Evolutionary conservation across 139 green algal species (phyloP).

Genomic region (Zygnema cylindricum): DNA sequence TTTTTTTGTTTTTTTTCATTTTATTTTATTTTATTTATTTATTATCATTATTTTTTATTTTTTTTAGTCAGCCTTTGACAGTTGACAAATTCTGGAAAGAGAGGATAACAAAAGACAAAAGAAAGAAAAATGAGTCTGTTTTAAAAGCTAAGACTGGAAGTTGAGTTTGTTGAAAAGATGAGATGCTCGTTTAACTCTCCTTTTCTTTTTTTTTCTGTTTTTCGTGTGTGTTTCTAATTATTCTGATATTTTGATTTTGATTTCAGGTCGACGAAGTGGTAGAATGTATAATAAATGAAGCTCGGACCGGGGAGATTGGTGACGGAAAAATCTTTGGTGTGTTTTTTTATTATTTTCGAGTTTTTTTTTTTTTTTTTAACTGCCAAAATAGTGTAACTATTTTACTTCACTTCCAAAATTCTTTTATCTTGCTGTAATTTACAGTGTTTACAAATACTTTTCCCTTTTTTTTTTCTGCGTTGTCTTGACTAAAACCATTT

Average conservation of each 20-base stretch:
- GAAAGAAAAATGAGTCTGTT: too few relatives aligned
- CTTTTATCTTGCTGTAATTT: conserved; percentile 24
- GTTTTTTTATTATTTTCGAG: neutral
- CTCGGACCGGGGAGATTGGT: conserved; percentile 51
- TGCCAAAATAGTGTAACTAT: neutral
- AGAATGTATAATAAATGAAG: conserved; percentile 51
- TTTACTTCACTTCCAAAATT: too few relatives aligned
- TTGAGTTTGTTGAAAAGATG: too few relatives aligned
- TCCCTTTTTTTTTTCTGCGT: neutral
- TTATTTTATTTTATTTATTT: too few relatives aligned
- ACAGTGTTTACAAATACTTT: neutral
- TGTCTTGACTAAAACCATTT: neutral
- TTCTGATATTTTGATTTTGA: neutral
- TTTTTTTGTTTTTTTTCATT: too few relatives aligned
- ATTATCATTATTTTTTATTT: too few relatives aligned
- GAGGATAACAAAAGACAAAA: too few relatives aligned
- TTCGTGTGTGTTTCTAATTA: neutral
- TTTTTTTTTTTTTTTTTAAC: neutral
- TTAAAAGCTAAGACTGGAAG: too few relatives aligned
- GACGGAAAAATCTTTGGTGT: conserved; percentile 61
- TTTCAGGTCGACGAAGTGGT: conserved; percentile 50
- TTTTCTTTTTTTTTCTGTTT: too few relatives aligned
- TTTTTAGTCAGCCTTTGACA: too few relatives aligned
- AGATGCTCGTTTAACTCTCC: too few relatives aligned
- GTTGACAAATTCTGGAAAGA: too few relatives aligned